Conservation (phyloP, 306 rosid species). For the Trifolium subterraneum region DNA sequence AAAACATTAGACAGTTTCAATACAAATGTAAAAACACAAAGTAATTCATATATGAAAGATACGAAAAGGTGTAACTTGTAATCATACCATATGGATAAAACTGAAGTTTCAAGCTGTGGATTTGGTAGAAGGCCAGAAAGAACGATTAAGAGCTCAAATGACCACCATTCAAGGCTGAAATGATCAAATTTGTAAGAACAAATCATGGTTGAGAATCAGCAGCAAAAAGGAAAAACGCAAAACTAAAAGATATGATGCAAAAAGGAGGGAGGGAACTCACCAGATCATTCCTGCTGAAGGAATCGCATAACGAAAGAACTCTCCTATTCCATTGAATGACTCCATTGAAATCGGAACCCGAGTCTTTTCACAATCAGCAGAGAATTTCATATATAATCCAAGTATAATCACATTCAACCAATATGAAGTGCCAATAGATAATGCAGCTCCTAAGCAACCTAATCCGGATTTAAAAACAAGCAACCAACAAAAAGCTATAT, state of each 20-base stretch:
- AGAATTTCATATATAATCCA: conserved; percentile 56
- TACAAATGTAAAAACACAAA: background rate
- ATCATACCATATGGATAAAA: conserved; percentile 57
- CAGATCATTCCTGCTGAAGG: conserved; percentile 89
- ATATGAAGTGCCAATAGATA: conserved; percentile 71
- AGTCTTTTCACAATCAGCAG: conserved; percentile 53
- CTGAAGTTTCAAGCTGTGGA: conserved; percentile 85
- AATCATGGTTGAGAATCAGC: conserved; percentile 3
- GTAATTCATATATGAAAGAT: conserved; percentile 5
- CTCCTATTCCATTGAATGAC: conserved; percentile 62
- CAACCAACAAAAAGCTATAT: conserved; percentile 70
- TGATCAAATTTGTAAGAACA: conserved; percentile 34
- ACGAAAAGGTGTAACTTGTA: background rate
- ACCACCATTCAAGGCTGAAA: conserved; percentile 88
- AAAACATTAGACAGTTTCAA: conserved; percentile 1
- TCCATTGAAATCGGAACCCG: conserved; percentile 63
- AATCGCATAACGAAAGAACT: conserved; percentile 62
- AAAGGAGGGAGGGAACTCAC: conserved; percentile 44
- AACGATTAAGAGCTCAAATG: conserved; percentile 65
- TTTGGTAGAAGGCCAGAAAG: conserved; percentile 81
- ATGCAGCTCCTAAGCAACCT: conserved; percentile 76
- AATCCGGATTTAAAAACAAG: conserved; percentile 65
- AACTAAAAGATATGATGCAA: background rate
- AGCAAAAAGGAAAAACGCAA: background rate
- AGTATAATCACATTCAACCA: conserved; percentile 83